Conservation (phyloP, 768 basidiomycete genomes). For the Suillus brevipes region DNA sequence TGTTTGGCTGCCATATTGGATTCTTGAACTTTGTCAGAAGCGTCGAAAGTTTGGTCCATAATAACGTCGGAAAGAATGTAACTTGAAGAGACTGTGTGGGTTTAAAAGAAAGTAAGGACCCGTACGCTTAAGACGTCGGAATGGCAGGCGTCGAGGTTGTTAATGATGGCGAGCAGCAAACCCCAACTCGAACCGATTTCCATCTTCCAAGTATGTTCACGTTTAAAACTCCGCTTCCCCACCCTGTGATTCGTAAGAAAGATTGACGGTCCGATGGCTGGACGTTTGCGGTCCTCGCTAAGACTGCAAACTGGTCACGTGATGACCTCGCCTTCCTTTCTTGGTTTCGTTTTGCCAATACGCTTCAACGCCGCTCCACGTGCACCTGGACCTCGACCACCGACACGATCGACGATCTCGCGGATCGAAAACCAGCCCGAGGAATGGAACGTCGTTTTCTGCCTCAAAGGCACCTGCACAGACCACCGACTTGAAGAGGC, state of each 20-base stretch:
- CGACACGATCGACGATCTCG: no score
- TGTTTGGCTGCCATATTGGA: constrained; percentile 39
- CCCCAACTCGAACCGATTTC: constrained; percentile 14
- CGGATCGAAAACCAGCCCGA: no score
- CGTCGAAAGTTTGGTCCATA: constrained; percentile 41
- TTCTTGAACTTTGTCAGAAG: constrained; percentile 28
- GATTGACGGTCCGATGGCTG: no score
- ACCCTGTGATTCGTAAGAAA: neutral
- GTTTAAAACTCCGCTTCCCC: constrained; percentile 28
- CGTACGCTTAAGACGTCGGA: constrained; percentile 22
- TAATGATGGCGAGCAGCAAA: constrained; percentile 29
- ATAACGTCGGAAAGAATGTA: constrained; percentile 34
- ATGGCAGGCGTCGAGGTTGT: constrained; percentile 18
- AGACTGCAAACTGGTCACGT: no score
- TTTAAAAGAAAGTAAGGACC: constrained; percentile 39
- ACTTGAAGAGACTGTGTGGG: constrained; percentile 33
- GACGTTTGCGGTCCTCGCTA: no score
- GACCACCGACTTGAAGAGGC: no score
- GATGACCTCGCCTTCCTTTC: no score
- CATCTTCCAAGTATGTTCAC: constrained; percentile 13
- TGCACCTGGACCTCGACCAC: no score
- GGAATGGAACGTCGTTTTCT: no score
- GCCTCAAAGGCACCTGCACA: no score
- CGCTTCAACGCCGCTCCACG: no score
- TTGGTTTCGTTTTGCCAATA: no score